A percentile compares a stretch with the other conserved stretches of the same genome.
Conservation (phyloP, 2,329 filamentous ascomycete species). For the Dactylellina haptotyla region DNA sequence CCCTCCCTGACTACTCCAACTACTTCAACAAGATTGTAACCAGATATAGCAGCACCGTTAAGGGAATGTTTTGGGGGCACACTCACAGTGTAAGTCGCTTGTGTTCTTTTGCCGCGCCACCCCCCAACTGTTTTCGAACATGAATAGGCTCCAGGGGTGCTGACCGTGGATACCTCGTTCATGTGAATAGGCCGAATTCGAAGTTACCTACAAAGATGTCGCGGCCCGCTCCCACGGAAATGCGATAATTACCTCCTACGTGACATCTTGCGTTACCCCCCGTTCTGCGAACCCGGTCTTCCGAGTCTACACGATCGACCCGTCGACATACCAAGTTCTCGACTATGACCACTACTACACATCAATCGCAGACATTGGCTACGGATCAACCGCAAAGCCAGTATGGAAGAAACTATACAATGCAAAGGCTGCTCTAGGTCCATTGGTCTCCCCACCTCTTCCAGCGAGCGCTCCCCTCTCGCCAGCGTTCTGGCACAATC, state of each 20-base stretch:
- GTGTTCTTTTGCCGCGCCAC: neutral
- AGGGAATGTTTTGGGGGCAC: constrained; percentile 59
- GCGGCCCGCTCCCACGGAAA: constrained; percentile 60
- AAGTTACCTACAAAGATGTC: constrained; percentile 65
- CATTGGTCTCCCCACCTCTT: constrained; percentile 63
- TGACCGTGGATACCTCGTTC: constrained; percentile 55
- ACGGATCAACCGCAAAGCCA: constrained; percentile 62
- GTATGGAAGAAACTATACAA: constrained; percentile 70
- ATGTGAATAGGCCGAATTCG: constrained; percentile 66
- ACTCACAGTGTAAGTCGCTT: constrained; percentile 61
- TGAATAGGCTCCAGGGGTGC: too few species aligned
- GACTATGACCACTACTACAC: constrained; percentile 66
- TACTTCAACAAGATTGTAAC: constrained; percentile 68
- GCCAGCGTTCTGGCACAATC: constrained; percentile 70
- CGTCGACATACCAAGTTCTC: constrained; percentile 68
- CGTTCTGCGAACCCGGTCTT: constrained; percentile 69
- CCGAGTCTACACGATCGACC: constrained; percentile 70
- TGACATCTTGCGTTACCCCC: constrained; percentile 68
- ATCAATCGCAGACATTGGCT: constrained; percentile 65
- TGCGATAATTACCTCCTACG: constrained; percentile 67
- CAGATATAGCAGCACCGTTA: constrained; percentile 68
- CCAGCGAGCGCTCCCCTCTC: constrained; percentile 64
- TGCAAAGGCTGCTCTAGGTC: constrained; percentile 68
- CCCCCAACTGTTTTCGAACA: too few species aligned
- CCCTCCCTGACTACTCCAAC: constrained; percentile 67